Base-by-base conservation (phyloP, 2,329 filamentous ascomycete species). In the Fusarium phyllophilum region DNA sequence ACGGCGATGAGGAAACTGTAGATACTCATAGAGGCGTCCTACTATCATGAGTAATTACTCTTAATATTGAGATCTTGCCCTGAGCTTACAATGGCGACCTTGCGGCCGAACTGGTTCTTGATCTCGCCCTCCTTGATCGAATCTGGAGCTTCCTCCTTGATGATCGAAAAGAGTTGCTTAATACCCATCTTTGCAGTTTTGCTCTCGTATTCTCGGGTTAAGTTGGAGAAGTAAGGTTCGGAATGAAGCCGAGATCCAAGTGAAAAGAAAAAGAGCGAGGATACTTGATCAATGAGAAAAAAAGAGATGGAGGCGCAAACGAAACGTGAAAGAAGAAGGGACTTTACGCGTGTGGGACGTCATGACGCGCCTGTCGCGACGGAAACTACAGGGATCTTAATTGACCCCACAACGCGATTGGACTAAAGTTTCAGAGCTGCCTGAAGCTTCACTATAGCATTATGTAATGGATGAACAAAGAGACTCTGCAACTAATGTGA, bases 1-100 rank as follows among this genome's bases (percentile, higher is more conserved):
- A 99, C 96, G 56, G 96, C 96, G 81, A 99, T 96, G 70, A 99
- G 90, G 86, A 99, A 99, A 84, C 94, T 97, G 88, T 99, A 99
- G 80, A 99, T 95, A 84, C 94, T 97, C 96, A 99, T 99, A 54
- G 96, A 99, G 51, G 83, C 83, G 79, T 84, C 83, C 83, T 84
- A n/a, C 13, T 8, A 29, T 15, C 6, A 31, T 78, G n/a, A 78
- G 65, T 4, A 59, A 33, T 8, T 22, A n/a, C n/a, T 8, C 34
- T 52, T 13, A 13, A 8, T 34, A 9, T 26, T 48, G 13, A 7
- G 7, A n/a, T 18, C 8, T 10, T 12, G 9, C 20, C n/a, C 36
- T 26, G 17, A 38, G 87, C 94, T 81, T 87, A 97, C 95, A 84
- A 98, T 98, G 59, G 96, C 96, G 70, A 99, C 96, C 85, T 99